These are phyloP conservation scores for Cryphonectria radicalis DNA, from an alignment of 2,329 filamentous ascomycete species.

Conservation along the genomic window DNA sequence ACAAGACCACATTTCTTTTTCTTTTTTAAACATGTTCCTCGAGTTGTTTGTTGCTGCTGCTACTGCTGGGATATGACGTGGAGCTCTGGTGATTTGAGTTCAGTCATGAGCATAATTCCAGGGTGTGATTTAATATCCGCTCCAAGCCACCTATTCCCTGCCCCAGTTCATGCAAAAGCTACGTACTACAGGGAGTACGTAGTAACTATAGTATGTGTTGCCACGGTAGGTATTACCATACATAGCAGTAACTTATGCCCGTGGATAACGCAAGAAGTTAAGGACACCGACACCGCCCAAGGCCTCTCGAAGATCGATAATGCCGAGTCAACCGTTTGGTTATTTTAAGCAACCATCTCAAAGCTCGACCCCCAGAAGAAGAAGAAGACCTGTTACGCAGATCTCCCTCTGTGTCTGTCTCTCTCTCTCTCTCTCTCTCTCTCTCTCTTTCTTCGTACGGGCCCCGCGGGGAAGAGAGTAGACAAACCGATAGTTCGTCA, in stretches of 20 bases:
- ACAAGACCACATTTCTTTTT: not conserved
- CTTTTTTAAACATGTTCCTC: not conserved
- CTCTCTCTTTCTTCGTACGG: not conserved
- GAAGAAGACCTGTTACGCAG: not conserved
- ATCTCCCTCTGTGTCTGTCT: too few relatives aligned
- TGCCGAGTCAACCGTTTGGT: not conserved
- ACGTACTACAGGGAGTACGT: not conserved
- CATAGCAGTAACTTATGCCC: not conserved
- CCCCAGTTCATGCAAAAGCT: not conserved
- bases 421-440: not conserved
- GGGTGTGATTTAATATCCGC: constrained; percentile 6
- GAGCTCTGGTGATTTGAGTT: not conserved
- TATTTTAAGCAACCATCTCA: constrained; percentile 5
- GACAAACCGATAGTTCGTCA: not conserved
- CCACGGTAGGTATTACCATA: not conserved
- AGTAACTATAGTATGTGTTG: too few relatives aligned
- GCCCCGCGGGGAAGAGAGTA: not conserved
- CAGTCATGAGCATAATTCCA: constrained; percentile 4
- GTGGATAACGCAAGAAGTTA: not conserved
- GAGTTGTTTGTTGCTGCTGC: not conserved
- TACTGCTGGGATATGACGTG: not conserved
- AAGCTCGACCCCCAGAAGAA: not conserved
- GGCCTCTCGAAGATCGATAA: not conserved
- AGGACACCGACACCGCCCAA: not conserved
- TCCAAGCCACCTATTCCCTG: not conserved